Base-by-base conservation (phyloP, 2,329 filamentous ascomycete genomes). In the Ascochyta lentis region DNA sequence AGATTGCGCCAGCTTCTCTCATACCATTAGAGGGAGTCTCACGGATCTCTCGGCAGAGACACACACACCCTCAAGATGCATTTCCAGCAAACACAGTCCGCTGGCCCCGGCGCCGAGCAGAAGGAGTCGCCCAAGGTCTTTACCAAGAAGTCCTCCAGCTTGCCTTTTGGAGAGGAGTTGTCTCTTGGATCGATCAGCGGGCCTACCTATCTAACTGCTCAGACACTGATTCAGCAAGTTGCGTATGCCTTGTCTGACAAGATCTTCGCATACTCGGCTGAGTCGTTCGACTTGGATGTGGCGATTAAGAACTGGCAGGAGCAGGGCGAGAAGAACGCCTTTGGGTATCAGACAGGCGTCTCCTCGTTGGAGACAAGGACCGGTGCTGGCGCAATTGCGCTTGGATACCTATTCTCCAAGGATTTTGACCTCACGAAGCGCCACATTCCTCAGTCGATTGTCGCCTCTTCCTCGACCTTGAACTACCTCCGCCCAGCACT, bases 361-460 rank as follows among this genome's bases (percentile, higher is more conserved):
- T 83, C 93, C 58, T 80, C 90, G 23, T 86, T 97, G 71, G 90
- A 99, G 81, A 96, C 93, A 39, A 86, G 95, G 49, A 86, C 89
- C 53, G 95, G 95, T 56, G 95, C 95, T 49, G 95, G 94, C 52
- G 88, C 90, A 63, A 90, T 98, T 72, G 92, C 95, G 22, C 84
- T 99, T 44, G 95, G 95, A 54, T 99, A 99, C 79, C 91, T 98
- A 75, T 99, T 98, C 83, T 97, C 93, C 58, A 91, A 92, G 70
- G 95, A 99, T 78, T 97, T 96, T 71, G 93, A 98, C 75, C 78
- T 96, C 69, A 87, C 85, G 80, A 97, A 95, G 83, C 88, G 93
- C 65, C 88, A 95, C 73, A 88, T 97, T 55, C 94, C 95, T 3
- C 95, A 99, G 83, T 88, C 91, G 15, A 87, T 99, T 61, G 79